Base-by-base conservation (phyloP, 106 monocot genomes). In the Dendrobium officinale region DNA sequence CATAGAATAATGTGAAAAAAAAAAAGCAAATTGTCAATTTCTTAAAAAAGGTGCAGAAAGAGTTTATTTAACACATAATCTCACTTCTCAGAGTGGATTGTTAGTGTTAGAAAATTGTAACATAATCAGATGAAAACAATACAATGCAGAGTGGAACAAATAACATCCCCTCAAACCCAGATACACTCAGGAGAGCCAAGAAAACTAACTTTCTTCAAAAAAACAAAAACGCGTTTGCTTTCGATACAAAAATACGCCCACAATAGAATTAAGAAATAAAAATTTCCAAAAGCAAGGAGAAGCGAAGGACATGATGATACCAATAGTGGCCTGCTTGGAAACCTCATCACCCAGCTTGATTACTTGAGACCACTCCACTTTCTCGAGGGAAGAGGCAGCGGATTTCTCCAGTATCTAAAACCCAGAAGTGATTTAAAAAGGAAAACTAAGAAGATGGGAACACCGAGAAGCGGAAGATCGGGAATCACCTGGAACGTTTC, bases 271-370 rank as follows among this genome's bases (percentile, higher is more conserved):
- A 9, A 74, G 17, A 33, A 41, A 43, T 42, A 41, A 19, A 19
- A 43, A 33, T 18, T 74, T 19, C 16, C 41, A 16, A 74, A 19
- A n/a, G 15, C 15, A 33, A 51, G 51, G 2, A 51, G 51, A 51
- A 51, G 13, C 13, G 37, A 33, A 72, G 72, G 37, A 11, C 13
- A 37, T 10, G 42, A n/a, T 72, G 9, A 74, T 77, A 92, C 92
- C 84, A 2, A 82, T 75, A 10, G 92, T 92, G 17, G 92, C 92
- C 66, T 89, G 87, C 79, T 87, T 92, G 72, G 89, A 92, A 70
- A 92, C 72, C 20, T 87, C 85, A 19, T 87, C 87, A 0, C 89
- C 87, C 19, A 87, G 42, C 74, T 89, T 92, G 66, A 78, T 77
- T 48, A 89, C 92, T 77, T 92, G 78, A 2, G 83, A 78, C 92